Conservation (phyloP, 2,329 filamentous ascomycete species). For the Calonectria montana region DNA sequence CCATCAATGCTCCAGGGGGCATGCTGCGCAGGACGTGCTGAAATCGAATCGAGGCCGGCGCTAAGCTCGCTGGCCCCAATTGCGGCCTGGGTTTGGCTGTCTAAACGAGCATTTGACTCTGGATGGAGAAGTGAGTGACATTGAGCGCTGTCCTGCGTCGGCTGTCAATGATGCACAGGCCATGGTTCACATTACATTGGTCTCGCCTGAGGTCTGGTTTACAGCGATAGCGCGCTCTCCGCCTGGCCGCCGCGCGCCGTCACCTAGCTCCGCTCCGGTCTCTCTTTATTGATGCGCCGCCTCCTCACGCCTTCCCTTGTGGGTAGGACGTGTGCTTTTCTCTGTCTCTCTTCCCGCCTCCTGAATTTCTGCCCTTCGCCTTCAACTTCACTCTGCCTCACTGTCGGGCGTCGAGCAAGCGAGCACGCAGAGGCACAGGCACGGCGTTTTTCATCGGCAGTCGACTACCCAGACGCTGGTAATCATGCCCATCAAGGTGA, state of each 20-base stretch:
- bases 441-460: not conserved
- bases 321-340: not conserved
- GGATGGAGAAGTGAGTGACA: not conserved
- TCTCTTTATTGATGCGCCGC: constrained; percentile 5
- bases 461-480: not conserved
- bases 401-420: not conserved
- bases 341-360: not conserved
- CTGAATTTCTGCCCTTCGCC: not conserved
- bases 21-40: constrained; percentile 6
- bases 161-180: constrained; percentile 15
- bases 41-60: constrained; percentile 12
- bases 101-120: constrained; percentile 11
- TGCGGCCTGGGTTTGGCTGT: not conserved
- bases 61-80: constrained; percentile 3
- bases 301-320: constrained; percentile 1
- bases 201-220: not conserved
- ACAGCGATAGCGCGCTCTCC: not conserved
- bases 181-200: constrained; percentile 16
- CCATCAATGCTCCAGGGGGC: not conserved
- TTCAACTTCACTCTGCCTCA: not conserved
- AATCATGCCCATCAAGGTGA: constrained; percentile 53
- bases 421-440: not conserved
- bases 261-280: not conserved
- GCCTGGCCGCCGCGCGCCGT: not conserved
- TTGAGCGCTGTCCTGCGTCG: not conserved